These are phyloP conservation scores for Mortierella sp. DNA, from an alignment of 371 early-diverging fungal genomes.

Conservation along the genomic window DNA sequence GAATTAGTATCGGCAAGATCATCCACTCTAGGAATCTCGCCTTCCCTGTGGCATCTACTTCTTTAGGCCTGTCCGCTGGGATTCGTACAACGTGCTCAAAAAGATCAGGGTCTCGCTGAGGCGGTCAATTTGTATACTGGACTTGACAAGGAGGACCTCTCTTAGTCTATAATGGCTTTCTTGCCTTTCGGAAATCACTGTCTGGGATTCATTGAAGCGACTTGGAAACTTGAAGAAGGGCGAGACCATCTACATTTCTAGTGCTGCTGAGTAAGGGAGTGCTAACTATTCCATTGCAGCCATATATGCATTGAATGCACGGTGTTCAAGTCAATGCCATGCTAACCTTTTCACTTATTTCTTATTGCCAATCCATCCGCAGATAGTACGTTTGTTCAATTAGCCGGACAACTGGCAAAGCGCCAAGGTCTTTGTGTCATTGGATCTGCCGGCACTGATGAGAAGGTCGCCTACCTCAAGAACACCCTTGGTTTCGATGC, in stretches of 20 bases:
- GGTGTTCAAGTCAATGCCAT: background rate
- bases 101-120: conserved; percentile 5
- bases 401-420: conserved; percentile 65
- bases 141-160: conserved; percentile 21
- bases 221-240: conserved; percentile 45
- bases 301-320: background rate
- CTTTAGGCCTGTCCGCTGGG: conserved; percentile 19
- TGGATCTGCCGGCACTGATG: conserved; percentile 73
- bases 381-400: conserved; percentile 67
- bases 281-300: too few species aligned
- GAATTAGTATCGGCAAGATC: conserved; percentile 36
- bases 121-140: conserved; percentile 9
- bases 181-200: conserved; percentile 68
- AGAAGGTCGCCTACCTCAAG: conserved; percentile 71
- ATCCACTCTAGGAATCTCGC: conserved; percentile 32
- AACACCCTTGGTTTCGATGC: conserved; percentile 68
- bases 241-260: conserved; percentile 31
- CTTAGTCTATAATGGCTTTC: conserved; percentile 56
- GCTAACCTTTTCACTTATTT: background rate
- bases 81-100: conserved; percentile 18
- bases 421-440: conserved; percentile 30
- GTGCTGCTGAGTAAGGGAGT: conserved; percentile 30
- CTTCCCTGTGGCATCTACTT: conserved; percentile 25
- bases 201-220: conserved; percentile 26
- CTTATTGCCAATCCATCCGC: too few species aligned